These are phyloP conservation scores for Medakamo hakoo DNA, from an alignment of 139 green algal species.

Conservation along the genomic window DNA sequence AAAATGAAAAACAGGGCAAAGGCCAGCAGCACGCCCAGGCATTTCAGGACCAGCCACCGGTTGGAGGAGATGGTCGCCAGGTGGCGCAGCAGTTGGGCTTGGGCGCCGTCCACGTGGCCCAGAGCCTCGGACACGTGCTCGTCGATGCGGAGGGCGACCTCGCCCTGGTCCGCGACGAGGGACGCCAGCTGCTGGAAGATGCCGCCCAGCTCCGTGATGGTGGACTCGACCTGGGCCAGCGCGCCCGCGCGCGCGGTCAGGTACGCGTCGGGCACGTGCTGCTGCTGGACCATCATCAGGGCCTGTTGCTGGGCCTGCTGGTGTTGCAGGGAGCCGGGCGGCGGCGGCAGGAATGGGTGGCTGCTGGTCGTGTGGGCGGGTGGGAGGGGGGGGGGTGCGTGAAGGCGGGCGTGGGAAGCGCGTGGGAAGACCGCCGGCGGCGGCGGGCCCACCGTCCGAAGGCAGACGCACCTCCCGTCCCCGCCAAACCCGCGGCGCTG, in stretches of 20 bases:
- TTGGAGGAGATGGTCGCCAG: conserved; percentile 84
- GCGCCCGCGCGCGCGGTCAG: conserved; percentile 47
- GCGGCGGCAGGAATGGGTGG: not conserved
- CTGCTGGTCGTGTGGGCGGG: not conserved
- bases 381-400: too few relatives aligned
- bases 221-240: conserved; percentile 87
- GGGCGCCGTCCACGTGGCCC: conserved; percentile 82
- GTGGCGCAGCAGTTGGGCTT: conserved; percentile 93
- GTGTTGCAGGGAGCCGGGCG: not conserved
- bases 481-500: too few relatives aligned
- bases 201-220: conserved; percentile 89
- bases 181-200: conserved; percentile 96
- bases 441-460: too few relatives aligned
- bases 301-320: conserved; percentile 34
- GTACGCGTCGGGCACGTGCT: conserved; percentile 54
- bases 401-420: not conserved
- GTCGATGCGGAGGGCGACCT: conserved; percentile 90
- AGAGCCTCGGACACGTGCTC: conserved; percentile 94
- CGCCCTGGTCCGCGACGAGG: conserved; percentile 78
- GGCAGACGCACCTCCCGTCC: too few relatives aligned
- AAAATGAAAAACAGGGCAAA: conserved; percentile 69
- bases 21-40: conserved; percentile 58
- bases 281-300: conserved; percentile 20
- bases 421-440: too few relatives aligned
- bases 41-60: conserved; percentile 75